Evolutionary conservation across 352 stramenopile genomes (phyloP), one percentile per base, ranked within the genome.

Genomic region (Phytophthora sp.): DNA sequence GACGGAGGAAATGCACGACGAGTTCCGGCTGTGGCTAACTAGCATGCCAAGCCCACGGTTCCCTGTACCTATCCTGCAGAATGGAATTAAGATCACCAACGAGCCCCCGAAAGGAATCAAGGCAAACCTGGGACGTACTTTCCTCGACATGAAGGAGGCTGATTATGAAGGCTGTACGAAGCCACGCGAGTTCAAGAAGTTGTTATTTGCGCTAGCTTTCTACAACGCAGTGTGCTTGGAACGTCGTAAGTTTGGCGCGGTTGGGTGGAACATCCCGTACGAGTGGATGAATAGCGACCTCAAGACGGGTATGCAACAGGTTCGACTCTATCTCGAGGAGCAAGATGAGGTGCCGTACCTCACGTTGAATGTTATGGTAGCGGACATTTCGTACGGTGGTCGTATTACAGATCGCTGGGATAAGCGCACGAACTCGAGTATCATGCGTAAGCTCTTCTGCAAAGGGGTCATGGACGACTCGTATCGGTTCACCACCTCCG

Each of bases 271-370:
- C 54, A 98, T 98, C 49, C 92, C 92, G 2, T 98, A 98, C 64
- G 95, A 96, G 31, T 98, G 94, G 93, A 98, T 98, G 91, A 98
- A 98, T 51, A 96, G 83, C 44, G 95, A 98, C 60, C 50, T 98
- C 3, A 98, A 98, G 66, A 97, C 94, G 23, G 93, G 87, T 15
- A 97, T 97, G 86, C 95, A 93, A 66, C 89, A 97, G 59, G 82
- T 97, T 18, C 80, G 90, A 13, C 66, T 97, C 51, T 98, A 98
- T 66, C 74, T 98, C 1, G 94, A 98, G 45, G 95, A 98, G 55
- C 94, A 98, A 46, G 89, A 96, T 10, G 69, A 77, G 0, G 87
- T 98, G n/a, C 94, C 95, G 31, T 98, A 96, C 56, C 74, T 97
- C 55, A 98, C 94, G 17, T 64, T 98, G 21, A 98, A 98, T 57